Base-by-base conservation (phyloP, 768 basidiomycete species). In the Suillus lakei region DNA sequence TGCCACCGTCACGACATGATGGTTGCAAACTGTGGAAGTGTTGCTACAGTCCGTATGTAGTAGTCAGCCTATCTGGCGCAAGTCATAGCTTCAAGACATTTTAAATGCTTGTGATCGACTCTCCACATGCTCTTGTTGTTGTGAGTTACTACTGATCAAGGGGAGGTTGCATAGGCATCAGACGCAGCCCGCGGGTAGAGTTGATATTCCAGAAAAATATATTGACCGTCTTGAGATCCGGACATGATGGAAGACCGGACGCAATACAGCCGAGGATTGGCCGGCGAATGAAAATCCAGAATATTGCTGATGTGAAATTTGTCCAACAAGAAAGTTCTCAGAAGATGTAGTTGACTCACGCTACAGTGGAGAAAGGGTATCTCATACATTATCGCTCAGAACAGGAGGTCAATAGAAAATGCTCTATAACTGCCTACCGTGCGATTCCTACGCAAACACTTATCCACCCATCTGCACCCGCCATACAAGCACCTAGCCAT, bases 381-480 rank as follows among this genome's bases (percentile, higher is more conserved):
- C 36, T 38, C 18, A 28, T 59, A 41, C 58, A 28, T 28, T 28
- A 28, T 39, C 38, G 5, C 38, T 5, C 38, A 59, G 18, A 59
- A 59, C 38, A 28, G 26, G 18, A 28, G 16, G 58, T 28, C 16
- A 59, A 38, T 32, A 21, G 21, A 41, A 41, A 12, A 59, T 18
- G 58, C 39, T 30, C 58, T 21, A 36, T 16, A 26, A 38, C 38
- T 18, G 60, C 63, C 71, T 76, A 76, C 53, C 75, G 74, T 53
- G 70, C 67, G 18, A 91, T 77, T 18, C 91, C 92, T 34, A 98
- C 81, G 73, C 95, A 96, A 61, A 98, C 83, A 74, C 93, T 92
- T 34, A 97, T 84, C 96, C 96, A 99, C 6, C 98, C 98, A 72
- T 99, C 98, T 15, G 95, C 94, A 9, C 95, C 96, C 15, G 91